These are phyloP conservation scores for Leccinum pellstonianum DNA, from an alignment of 768 basidiomycete species.

Conservation along the genomic window DNA sequence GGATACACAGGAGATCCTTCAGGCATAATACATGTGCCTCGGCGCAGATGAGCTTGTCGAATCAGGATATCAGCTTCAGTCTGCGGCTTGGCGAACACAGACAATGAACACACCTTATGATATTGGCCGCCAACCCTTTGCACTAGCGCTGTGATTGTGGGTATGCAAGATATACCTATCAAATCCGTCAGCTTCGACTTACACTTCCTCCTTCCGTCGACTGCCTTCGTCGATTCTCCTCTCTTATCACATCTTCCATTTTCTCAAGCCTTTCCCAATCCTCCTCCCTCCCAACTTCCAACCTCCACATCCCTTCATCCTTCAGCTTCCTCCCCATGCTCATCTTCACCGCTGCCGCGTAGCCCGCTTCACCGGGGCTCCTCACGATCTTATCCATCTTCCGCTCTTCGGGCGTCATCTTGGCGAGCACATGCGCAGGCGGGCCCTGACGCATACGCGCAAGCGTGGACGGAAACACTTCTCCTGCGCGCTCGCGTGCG, in stretches of 20 bases:
- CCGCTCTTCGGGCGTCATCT: conserved; percentile 49
- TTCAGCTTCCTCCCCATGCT: conserved; percentile 50
- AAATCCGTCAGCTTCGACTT: background rate
- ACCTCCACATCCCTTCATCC: conserved; percentile 34
- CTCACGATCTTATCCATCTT: conserved; percentile 49
- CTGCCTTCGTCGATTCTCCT: conserved; percentile 30
- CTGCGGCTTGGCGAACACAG: too few species aligned
- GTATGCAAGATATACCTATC: conserved; percentile 8
- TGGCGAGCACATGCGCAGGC: conserved; percentile 57
- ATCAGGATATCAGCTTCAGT: too few species aligned
- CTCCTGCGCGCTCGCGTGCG: conserved; percentile 62
- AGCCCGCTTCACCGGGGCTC: conserved; percentile 65
- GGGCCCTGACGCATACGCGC: conserved; percentile 52
- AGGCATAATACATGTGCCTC: too few species aligned
- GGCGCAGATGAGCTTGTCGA: too few species aligned
- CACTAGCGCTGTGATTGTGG: background rate
- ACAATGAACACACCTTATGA: too few species aligned
- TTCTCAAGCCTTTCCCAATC: conserved; percentile 27
- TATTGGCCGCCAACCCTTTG: too few species aligned
- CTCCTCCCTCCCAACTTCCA: conserved; percentile 33
- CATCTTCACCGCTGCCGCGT: conserved; percentile 63
- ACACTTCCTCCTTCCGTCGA: background rate
- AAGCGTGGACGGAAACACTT: conserved; percentile 50
- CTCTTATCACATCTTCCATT: conserved; percentile 27
- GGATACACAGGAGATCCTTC: too few species aligned